Conservation (phyloP, 768 basidiomycete species). For the Hysterangium stoloniferum region DNA sequence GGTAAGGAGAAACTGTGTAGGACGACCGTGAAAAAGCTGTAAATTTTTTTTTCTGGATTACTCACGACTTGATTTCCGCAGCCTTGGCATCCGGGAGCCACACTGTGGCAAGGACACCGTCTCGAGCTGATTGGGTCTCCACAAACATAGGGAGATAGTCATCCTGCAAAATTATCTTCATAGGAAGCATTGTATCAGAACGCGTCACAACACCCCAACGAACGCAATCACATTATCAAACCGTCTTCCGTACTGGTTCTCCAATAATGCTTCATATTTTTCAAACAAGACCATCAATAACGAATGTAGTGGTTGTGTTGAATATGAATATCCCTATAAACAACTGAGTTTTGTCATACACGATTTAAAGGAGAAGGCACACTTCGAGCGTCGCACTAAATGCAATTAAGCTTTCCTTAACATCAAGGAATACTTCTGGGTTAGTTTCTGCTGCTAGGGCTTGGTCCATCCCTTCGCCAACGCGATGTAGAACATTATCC, state of each 20-base stretch:
- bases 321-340: constrained; percentile 74
- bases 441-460: constrained; percentile 68
- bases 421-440: constrained; percentile 71
- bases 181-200: not conserved
- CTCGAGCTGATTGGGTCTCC: constrained; percentile 51
- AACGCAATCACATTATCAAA: constrained; percentile 63
- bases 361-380: constrained; percentile 13
- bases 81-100: constrained; percentile 73
- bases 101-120: constrained; percentile 68
- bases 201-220: not conserved
- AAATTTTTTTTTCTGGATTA: constrained; percentile 8
- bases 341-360: constrained; percentile 2
- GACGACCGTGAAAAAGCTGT: not conserved
- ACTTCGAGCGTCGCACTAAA: constrained; percentile 95
- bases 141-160: constrained; percentile 86
- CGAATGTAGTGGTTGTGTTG: constrained; percentile 72
- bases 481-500: constrained; percentile 73
- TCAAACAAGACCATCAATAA: constrained; percentile 87
- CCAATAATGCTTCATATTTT: constrained; percentile 76
- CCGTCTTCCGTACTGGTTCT: constrained; percentile 69
- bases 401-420: constrained; percentile 75
- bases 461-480: constrained; percentile 67
- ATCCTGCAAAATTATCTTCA: constrained; percentile 78
- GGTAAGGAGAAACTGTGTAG: constrained; percentile 53
- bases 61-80: constrained; percentile 48